These are phyloP conservation scores for Solanum phureja DNA, from an alignment of 257 asterid genomes.

Conservation along the genomic window DNA sequence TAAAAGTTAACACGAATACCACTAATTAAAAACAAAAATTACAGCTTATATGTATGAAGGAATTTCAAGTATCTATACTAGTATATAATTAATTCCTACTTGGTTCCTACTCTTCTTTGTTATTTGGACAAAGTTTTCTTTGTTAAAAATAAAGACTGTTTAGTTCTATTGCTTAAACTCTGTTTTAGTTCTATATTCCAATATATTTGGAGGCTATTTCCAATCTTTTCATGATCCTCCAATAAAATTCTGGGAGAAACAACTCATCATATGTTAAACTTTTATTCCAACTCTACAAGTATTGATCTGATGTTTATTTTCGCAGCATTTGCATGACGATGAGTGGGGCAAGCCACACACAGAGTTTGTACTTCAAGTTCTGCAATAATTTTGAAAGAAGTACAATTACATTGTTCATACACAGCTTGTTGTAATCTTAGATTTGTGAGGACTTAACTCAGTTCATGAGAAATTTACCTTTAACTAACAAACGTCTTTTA, in stretches of 20 bases:
- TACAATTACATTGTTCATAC: background rate
- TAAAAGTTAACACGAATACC: too few relatives aligned
- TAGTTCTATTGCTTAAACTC: background rate
- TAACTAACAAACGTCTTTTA: background rate
- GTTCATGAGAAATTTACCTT: background rate
- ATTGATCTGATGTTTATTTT: background rate
- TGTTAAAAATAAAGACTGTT: background rate
- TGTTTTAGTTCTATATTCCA: background rate
- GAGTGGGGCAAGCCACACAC: constrained; percentile 69
- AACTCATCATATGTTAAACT: background rate
- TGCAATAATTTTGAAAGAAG: constrained; percentile 23
- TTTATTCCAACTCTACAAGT: background rate
- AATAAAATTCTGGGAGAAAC: background rate
- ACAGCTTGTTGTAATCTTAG: background rate
- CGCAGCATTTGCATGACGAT: constrained; percentile 89
- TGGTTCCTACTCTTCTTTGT: too few relatives aligned
- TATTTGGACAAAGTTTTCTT: too few relatives aligned
- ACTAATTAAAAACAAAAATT: too few relatives aligned
- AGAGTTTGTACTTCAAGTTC: constrained; percentile 25
- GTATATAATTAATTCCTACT: too few relatives aligned
- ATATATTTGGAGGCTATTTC: background rate
- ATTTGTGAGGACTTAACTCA: background rate
- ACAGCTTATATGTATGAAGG: too few relatives aligned
- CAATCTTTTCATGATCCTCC: background rate
- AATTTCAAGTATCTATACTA: too few relatives aligned